Percentiles rank a stretch among this genome's conserved stretches.
These are phyloP conservation scores for Juncus effusus DNA, from an alignment of 176 grass and related monocot genomes.

Conservation along the genomic window DNA sequence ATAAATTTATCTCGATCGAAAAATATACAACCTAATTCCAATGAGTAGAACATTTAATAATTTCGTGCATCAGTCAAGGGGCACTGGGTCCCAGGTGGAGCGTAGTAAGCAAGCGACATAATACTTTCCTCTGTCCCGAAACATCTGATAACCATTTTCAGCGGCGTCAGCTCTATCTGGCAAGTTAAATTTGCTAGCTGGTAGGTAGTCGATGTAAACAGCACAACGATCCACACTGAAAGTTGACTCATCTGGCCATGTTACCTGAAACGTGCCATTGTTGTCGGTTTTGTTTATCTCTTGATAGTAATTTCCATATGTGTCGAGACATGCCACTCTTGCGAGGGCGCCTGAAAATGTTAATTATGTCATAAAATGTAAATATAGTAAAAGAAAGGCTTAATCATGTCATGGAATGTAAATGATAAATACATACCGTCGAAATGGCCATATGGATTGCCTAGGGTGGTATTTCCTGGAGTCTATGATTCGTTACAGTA, in stretches of 20 bases:
- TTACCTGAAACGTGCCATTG: neutral
- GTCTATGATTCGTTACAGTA: too few relatives aligned
- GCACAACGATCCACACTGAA: neutral
- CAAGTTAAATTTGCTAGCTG: constrained; percentile 6
- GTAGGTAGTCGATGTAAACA: constrained; percentile 14
- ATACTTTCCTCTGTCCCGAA: neutral
- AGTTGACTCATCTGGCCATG: neutral
- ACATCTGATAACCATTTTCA: neutral
- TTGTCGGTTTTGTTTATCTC: neutral
- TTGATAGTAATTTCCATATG: neutral
- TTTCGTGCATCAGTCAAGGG: too few relatives aligned
- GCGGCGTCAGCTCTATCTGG: neutral
- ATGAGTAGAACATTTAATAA: too few relatives aligned
- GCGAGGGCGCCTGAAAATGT: constrained; percentile 4
- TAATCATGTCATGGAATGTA: too few relatives aligned
- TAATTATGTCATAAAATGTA: neutral
- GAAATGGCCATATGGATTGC: too few relatives aligned
- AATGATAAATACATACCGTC: too few relatives aligned
- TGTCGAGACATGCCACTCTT: constrained; percentile 20
- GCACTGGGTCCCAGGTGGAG: constrained; percentile 1
- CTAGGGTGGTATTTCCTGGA: too few relatives aligned
- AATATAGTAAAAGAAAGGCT: too few relatives aligned
- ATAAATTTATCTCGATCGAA: too few relatives aligned
- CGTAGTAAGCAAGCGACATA: neutral
- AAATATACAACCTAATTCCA: too few relatives aligned